Evolutionary conservation across 2,329 filamentous ascomycete species (phyloP), one percentile per base, ranked within the genome.

Genomic region (Colletotrichum liriopes): DNA sequence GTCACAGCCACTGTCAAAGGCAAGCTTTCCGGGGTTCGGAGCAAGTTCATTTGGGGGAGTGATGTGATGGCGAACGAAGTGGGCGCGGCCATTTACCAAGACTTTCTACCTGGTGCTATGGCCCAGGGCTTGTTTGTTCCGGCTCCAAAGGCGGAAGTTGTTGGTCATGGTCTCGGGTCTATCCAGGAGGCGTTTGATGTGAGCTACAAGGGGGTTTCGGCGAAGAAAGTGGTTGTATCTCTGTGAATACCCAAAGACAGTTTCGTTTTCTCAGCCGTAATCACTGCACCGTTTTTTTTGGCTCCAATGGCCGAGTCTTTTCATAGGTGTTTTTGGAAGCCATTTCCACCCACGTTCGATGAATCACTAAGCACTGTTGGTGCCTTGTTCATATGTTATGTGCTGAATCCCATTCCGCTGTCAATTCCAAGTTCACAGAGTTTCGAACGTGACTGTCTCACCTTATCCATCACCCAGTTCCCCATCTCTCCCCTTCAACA

Each of bases 21-120:
- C 11, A 76, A 79, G 8, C 76, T 79, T 2, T 77, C 73, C 0
- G 81, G 78, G 51, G 78, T 83, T 12, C 78, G 77, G 58, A 74
- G 75, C 1, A 80, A 80, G 18, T 82, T 74, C 67, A 78, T 82
- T 47, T 78, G 82, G 74, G 77, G 75, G 11, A 69, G 65, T 20
- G 56, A 62, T 12, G 16, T 72, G 3, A 59, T 64, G 16, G 75
- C 77, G 12, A 77, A 74, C 29, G 75, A 78, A 9, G 65, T 77
- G 20, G 78, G 77, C 3, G 69, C 71, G 7, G 75, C 74, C 11
- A 67, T 79, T 12, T 80, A 76, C 67, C 62, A 23, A 18, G 76
- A 77, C 20, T 80, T 70, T 47, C 68, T 79, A 11, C 77, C 78
- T 12, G 62, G 71, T 2, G 78, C 77, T 14, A 59, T 79, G 52